Percentiles rank a stretch among this genome's conserved stretches.
phyloP scores from a whole-genome alignment of 176 grass and related monocot genomes.

The Oryza nivara region DNA sequence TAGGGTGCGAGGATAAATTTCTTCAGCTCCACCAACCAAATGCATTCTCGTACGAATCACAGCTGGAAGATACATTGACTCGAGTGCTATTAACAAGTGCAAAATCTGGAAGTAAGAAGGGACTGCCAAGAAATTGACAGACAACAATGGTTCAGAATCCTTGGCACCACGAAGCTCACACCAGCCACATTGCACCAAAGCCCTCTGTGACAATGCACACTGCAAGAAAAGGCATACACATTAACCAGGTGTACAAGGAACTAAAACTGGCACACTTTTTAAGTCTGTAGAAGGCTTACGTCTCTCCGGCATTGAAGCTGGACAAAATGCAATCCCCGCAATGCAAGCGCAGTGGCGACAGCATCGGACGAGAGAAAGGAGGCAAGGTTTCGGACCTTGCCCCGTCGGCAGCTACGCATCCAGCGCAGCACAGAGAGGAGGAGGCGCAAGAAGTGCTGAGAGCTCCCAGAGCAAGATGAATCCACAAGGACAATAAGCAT shows the following conservation, averaged over 20 bases:
- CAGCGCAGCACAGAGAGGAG: slow-evolving; percentile 55
- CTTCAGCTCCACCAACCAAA: slow-evolving; percentile 2
- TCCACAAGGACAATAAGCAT: slow-evolving; percentile 62
- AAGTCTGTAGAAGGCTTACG: slow-evolving; percentile 50
- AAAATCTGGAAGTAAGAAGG: slow-evolving; percentile 75
- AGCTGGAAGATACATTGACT: slow-evolving; percentile 56
- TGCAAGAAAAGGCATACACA: slow-evolving; percentile 45
- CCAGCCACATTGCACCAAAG: slow-evolving; percentile 45
- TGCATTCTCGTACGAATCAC: slow-evolving; percentile 34
- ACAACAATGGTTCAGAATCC: slow-evolving; percentile 50
- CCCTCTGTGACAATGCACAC: slow-evolving; percentile 49
- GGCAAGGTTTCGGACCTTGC: slow-evolving; percentile 54
- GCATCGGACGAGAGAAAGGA: slow-evolving; percentile 46
- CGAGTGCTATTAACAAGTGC: slow-evolving; percentile 53
- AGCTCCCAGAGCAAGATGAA: slow-evolving; percentile 40
- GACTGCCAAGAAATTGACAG: slow-evolving; percentile 66
- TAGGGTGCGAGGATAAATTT: slow-evolving; percentile 25
- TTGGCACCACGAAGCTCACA: slow-evolving; percentile 57
- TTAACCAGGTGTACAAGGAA: slow-evolving; percentile 11
- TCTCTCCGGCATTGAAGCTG: slow-evolving; percentile 39
- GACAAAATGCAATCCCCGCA: slow-evolving; percentile 67
- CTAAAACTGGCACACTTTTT: neutral
- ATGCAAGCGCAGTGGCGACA: slow-evolving; percentile 38
- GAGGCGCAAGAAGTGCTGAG: slow-evolving; percentile 44
- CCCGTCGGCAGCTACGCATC: slow-evolving; percentile 39